Percentiles rank a stretch among this genome's conserved stretches.
Conservation (phyloP, 805 yeast species). For the Komagataella mondaviorum region DNA sequence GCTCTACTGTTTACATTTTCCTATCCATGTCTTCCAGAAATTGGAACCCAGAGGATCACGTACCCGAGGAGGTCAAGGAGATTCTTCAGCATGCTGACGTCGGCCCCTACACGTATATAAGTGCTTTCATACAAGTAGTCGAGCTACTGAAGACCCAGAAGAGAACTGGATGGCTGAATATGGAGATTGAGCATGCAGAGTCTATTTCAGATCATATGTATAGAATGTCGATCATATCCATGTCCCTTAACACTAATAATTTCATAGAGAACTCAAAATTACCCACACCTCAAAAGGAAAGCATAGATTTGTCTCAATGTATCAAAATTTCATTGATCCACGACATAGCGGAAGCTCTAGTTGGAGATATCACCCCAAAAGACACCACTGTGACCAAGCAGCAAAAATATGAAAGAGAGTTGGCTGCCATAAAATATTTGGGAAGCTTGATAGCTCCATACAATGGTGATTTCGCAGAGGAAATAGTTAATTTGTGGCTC, state of each 20-base stretch:
- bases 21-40: conserved; percentile 8
- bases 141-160: conserved; percentile 62
- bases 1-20: neutral
- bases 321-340: conserved; percentile 80
- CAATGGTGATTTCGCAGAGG: conserved; percentile 46
- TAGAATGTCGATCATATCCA: conserved; percentile 74
- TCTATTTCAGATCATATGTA: conserved; percentile 93
- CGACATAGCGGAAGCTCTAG: conserved; percentile 88
- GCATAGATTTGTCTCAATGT: conserved; percentile 53
- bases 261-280: conserved; percentile 13
- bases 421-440: conserved; percentile 55
- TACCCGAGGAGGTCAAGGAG: conserved; percentile 23
- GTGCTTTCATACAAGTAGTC: conserved; percentile 40
- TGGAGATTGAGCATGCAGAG: conserved; percentile 41
- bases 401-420: conserved; percentile 80
- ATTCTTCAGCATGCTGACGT: conserved; percentile 11
- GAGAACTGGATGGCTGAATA: conserved; percentile 92
- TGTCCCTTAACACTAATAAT: conserved; percentile 37
- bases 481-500: conserved; percentile 62
- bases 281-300: conserved; percentile 7
- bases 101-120: conserved; percentile 14
- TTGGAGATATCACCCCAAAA: conserved; percentile 88
- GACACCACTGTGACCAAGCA: conserved; percentile 50
- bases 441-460: conserved; percentile 49
- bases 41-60: conserved; percentile 31